Evolutionary conservation across 1,139 yeast species (phyloP).

Genomic region (Pichia sp.): DNA sequence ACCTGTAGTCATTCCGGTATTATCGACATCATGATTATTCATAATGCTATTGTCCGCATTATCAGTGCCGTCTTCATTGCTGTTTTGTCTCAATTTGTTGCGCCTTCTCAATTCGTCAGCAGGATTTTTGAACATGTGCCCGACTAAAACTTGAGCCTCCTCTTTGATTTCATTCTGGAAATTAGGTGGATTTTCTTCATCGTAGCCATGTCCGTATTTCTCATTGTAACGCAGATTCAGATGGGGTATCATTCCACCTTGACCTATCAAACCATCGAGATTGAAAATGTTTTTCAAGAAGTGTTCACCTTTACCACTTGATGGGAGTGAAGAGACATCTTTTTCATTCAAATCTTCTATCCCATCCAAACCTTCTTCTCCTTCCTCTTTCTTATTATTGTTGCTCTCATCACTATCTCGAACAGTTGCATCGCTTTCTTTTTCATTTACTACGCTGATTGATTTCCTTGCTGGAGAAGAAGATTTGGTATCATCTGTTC

Average conservation of each 20-base stretch:
- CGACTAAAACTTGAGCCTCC: conserved; percentile 28
- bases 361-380: neutral
- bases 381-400: neutral
- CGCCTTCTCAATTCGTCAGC: conserved; percentile 8
- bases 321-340: neutral
- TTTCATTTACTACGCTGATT: neutral
- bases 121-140: conserved; percentile 12
- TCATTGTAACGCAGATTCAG: conserved; percentile 8
- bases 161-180: conserved; percentile 17
- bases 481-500: neutral
- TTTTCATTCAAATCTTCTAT: neutral
- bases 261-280: conserved; percentile 18
- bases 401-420: neutral
- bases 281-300: conserved; percentile 18
- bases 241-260: conserved; percentile 20
- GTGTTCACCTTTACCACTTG: conserved; percentile 11
- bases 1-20: neutral
- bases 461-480: neutral
- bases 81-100: neutral
- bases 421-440: neutral
- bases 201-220: conserved; percentile 3
- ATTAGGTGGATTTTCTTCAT: conserved; percentile 17
- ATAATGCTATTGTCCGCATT: neutral
- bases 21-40: neutral
- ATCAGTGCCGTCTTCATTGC: neutral